Base-by-base conservation (phyloP, 2,329 filamentous ascomycete genomes). In the Fonsecaea nubica region DNA sequence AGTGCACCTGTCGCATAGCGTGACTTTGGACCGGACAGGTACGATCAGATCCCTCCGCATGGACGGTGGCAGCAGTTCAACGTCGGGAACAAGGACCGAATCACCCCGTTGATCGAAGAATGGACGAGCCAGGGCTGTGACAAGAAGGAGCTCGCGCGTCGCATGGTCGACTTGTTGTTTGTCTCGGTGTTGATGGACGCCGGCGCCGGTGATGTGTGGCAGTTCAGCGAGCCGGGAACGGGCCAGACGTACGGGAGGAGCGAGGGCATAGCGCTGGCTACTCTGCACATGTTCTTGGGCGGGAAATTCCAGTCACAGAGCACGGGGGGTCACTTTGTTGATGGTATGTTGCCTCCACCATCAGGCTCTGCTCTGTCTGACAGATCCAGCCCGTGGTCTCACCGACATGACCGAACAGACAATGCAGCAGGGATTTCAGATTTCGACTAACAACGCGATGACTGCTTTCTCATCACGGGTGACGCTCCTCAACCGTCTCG, bases 31-130 rank as follows among this genome's bases (percentile, higher is more conserved):
- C 83, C 83, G 0, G 78, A 83, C 66, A 78, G 74, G n/a, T 83
- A 76, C 68, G 64, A 80, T 56, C 72, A 76, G 0, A 87, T 87
- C 58, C 85, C 85, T 0, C 83, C 84, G 8, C 85, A 87, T 67
- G 85, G 79, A 6, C 82, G 86, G 50, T 88, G 86, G 83, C 86
- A 88, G 72, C 86, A 88, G 74, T 88, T 88, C 67, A 82, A 87
- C 5, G 81, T 86, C 40, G 85, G 85, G 12, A 79, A 79, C 10
- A 76, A 84, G 32, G 76, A 81, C 45, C 84, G 86, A 38, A 75
- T 86, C 7, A 73, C 77, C 9, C 71, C 76, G 2, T 73, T 85
- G 1, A 74, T 83, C 77, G 48, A 84, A 82, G 83, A 74, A 80
- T 3, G 73, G 72, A 2, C 76, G 78, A 0, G 76, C 75, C 1